Evolutionary conservation across 2,329 filamentous ascomycete species (phyloP).

Genomic region (Colletotrichum sp.): DNA sequence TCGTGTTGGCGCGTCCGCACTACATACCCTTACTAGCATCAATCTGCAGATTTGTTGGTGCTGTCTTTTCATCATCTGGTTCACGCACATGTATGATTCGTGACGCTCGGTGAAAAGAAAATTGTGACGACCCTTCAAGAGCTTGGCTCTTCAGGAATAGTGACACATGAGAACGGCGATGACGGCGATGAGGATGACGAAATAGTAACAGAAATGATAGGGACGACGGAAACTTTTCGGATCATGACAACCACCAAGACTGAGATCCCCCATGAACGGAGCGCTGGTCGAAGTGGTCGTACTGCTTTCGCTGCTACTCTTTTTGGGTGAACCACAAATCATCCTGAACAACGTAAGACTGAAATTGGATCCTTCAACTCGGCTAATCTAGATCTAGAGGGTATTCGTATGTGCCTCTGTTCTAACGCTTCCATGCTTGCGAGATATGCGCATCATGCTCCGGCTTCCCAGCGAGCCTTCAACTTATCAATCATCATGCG

Average conservation of each 20-base stretch:
- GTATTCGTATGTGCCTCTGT: neutral
- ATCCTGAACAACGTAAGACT: neutral
- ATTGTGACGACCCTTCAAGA: neutral
- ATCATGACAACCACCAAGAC: too few species aligned
- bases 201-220: too few species aligned
- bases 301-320: too few species aligned
- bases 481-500: neutral
- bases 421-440: neutral
- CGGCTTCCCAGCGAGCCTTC: neutral
- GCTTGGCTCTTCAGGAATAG: accelerated
- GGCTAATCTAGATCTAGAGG: neutral
- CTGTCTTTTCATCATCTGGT: neutral
- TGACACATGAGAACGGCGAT: neutral
- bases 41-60: neutral
- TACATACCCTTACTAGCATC: neutral
- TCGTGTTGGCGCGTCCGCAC: neutral
- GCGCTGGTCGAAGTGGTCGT: too few species aligned
- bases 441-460: neutral
- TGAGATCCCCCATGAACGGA: too few species aligned
- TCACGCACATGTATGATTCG: neutral
- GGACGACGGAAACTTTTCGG: too few species aligned
- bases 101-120: too few species aligned
- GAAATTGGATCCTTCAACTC: accelerated
- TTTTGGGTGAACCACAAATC: too few species aligned
- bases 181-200: too few species aligned